Percentiles rank a stretch among this genome's conserved stretches.
Evolutionary conservation across 73 alveolate species (phyloP).

Genomic region (Paramecium caudatum): DNA sequence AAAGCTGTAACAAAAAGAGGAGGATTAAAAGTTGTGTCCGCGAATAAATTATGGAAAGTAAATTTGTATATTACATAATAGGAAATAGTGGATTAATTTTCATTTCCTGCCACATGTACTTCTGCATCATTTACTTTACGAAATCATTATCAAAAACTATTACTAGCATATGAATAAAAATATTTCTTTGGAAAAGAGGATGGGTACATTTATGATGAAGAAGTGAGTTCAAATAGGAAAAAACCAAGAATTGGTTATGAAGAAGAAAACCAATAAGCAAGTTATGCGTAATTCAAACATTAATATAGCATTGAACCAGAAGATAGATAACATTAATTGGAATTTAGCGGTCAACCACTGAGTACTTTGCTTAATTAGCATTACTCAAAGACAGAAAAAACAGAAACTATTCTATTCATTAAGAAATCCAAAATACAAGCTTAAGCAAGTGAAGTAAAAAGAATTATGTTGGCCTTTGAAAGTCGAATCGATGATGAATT

Average conservation of each 20-base stretch:
- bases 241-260: slow-evolving; percentile 12
- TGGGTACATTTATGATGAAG: slow-evolving; percentile 67
- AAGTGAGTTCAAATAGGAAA: slow-evolving; percentile 67
- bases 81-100: slow-evolving; percentile 97
- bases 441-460: slow-evolving; percentile 79
- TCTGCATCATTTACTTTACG: slow-evolving; percentile 97
- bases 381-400: slow-evolving; percentile 24
- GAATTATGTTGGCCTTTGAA: slow-evolving; percentile 98
- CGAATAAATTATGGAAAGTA: slow-evolving; percentile 95
- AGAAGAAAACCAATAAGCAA: slow-evolving; percentile 58
- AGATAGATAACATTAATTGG: slow-evolving; percentile 51
- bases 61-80: neutral
- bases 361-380: neutral
- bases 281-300: slow-evolving; percentile 57
- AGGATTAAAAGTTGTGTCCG: slow-evolving; percentile 94
- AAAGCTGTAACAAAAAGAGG: slow-evolving; percentile 97
- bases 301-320: slow-evolving; percentile 51
- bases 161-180: slow-evolving; percentile 92
- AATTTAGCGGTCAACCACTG: slow-evolving; percentile 55
- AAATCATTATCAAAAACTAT: slow-evolving; percentile 95
- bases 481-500: slow-evolving; percentile 96
- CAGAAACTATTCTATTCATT: slow-evolving; percentile 28
- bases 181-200: slow-evolving; percentile 85
- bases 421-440: slow-evolving; percentile 71
- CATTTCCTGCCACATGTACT: slow-evolving; percentile 97